Percentiles rank a stretch among this genome's conserved stretches.
phyloP scores from a whole-genome alignment of 2,329 filamentous ascomycete genomes.

The Proliferodiscus dingleyae region DNA sequence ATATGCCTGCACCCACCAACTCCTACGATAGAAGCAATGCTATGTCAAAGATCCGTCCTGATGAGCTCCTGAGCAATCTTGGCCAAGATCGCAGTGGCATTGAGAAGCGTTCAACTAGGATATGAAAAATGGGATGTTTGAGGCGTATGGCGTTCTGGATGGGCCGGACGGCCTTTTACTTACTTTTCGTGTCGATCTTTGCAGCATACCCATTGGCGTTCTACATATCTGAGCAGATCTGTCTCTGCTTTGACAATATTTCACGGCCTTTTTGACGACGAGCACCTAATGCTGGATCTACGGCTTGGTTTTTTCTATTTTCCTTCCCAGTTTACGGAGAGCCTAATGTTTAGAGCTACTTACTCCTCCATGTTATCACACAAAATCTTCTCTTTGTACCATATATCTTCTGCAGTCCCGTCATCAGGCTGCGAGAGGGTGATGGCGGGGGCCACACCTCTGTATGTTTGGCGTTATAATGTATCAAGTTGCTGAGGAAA shows the following conservation, averaged over 20 bases:
- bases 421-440: conserved; percentile 19
- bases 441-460: conserved; percentile 6
- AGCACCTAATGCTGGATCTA: conserved; percentile 18
- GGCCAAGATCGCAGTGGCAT: conserved; percentile 27
- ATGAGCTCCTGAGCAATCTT: conserved; percentile 40
- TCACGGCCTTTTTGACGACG: conserved; percentile 19
- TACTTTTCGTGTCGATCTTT: conserved; percentile 23
- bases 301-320: conserved; percentile 11
- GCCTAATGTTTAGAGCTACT: conserved; percentile 30
- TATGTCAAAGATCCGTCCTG: conserved; percentile 56
- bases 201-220: conserved; percentile 24
- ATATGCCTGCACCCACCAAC: conserved; percentile 68
- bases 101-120: conserved; percentile 27
- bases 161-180: conserved; percentile 20
- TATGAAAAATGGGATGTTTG: conserved; percentile 24
- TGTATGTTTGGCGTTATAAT: conserved; percentile 15
- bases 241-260: conserved; percentile 13
- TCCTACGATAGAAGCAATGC: conserved; percentile 56
- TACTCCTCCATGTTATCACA: conserved; percentile 16
- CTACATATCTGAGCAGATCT: conserved; percentile 16
- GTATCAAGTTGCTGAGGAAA: conserved; percentile 8
- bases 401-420: conserved; percentile 23
- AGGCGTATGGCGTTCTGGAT: conserved; percentile 31
- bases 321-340: conserved; percentile 16
- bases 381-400: conserved; percentile 28